Evolutionary conservation across 2,329 filamentous ascomycete species (phyloP).

Genomic region (Penicillium sclerotiorum): DNA sequence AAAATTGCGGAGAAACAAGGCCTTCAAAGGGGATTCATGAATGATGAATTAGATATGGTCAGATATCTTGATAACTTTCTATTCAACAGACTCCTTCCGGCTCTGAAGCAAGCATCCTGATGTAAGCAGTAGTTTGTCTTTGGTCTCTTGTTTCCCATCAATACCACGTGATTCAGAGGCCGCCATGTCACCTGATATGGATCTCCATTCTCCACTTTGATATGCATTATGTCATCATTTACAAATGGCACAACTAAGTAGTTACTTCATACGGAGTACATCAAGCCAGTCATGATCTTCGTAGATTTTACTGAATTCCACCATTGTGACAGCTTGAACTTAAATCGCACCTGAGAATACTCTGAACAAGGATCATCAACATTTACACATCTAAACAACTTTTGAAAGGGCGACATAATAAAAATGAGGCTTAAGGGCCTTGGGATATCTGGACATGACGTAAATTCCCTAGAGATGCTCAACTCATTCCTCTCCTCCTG

Average conservation of each 20-base stretch:
- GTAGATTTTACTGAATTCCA: too few relatives aligned
- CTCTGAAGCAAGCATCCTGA: too few relatives aligned
- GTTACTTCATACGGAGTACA: not conserved
- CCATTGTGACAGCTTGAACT: too few relatives aligned
- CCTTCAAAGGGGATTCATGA: not conserved
- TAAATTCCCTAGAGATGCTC: slow-evolving; percentile 25
- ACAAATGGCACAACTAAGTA: too few relatives aligned
- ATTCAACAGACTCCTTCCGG: too few relatives aligned
- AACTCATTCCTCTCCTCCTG: slow-evolving; percentile 21
- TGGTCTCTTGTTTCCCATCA: not conserved
- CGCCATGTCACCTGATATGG: not conserved
- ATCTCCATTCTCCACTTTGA: not conserved
- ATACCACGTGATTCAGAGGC: not conserved
- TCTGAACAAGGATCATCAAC: slow-evolving; percentile 3
- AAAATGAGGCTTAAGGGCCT: slow-evolving; percentile 23
- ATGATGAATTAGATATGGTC: not conserved
- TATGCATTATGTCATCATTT: not conserved
- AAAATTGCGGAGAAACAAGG: not conserved
- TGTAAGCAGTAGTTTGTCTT: too few relatives aligned
- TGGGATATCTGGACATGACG: too few relatives aligned
- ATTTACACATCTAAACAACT: slow-evolving; percentile 18
- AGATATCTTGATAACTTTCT: not conserved
- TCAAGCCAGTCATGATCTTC: too few relatives aligned
- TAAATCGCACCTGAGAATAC: not conserved
- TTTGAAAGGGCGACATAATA: slow-evolving; percentile 22